Conservation (phyloP, 768 basidiomycete genomes). For the Psilocybe cyanescens region DNA sequence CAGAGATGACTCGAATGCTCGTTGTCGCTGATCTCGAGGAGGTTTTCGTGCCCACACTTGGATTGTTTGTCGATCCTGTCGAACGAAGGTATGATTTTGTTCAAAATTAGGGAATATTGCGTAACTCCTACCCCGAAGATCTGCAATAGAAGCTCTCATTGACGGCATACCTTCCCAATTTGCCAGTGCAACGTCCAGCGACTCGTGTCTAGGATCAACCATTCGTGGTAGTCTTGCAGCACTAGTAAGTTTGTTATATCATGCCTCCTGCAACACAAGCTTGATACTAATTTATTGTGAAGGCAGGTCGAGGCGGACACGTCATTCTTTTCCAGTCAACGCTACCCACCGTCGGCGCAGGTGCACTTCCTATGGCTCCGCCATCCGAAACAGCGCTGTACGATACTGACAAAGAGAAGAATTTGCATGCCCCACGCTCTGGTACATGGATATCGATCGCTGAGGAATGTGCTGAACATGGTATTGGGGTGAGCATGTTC, state of each 20-base stretch:
- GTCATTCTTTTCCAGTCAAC: conserved; percentile 72
- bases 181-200: conserved; percentile 45
- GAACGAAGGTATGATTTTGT: conserved; percentile 59
- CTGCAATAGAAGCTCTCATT: conserved; percentile 69
- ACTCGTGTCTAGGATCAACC: conserved; percentile 80
- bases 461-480: conserved; percentile 87
- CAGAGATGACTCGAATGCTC: conserved; percentile 66
- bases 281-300: background rate
- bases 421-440: conserved; percentile 79
- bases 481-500: conserved; percentile 90
- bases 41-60: conserved; percentile 80
- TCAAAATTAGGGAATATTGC: background rate
- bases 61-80: conserved; percentile 76
- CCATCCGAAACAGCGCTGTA: conserved; percentile 68
- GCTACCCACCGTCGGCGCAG: conserved; percentile 72
- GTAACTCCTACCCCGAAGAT: conserved; percentile 36
- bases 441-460: conserved; percentile 81
- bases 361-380: conserved; percentile 58
- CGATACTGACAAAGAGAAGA: conserved; percentile 86
- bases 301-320: conserved; percentile 79
- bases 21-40: conserved; percentile 93
- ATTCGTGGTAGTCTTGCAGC: conserved; percentile 73
- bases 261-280: background rate
- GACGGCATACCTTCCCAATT: conserved; percentile 66
- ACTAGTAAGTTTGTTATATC: conserved; percentile 53